These are phyloP conservation scores for Eimeria falciformis DNA, from an alignment of 169 alveolate species.

Conservation along the genomic window DNA sequence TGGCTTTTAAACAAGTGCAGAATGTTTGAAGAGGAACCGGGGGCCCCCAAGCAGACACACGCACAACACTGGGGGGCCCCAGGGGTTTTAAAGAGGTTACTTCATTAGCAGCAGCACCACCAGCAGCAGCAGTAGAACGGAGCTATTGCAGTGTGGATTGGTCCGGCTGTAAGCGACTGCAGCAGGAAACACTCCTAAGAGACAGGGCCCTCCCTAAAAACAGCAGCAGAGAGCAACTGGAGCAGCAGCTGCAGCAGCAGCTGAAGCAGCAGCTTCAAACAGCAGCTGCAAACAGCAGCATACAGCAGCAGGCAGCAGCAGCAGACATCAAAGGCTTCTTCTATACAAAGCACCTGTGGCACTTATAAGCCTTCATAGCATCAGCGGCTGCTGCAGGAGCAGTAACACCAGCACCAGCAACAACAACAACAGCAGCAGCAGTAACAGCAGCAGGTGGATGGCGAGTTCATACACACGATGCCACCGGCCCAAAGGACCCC, in stretches of 20 bases:
- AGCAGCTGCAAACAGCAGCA: not conserved
- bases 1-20: no score
- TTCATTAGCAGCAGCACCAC: no score
- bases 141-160: no score
- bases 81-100: no score
- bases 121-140: no score
- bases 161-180: no score
- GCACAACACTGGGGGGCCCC: no score
- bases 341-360: not conserved
- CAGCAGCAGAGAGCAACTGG: not conserved
- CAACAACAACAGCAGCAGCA: not conserved
- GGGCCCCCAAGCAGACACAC: no score
- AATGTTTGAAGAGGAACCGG: no score
- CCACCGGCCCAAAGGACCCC: not conserved
- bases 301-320: constrained; percentile 2
- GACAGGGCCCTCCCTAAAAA: no score
- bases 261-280: not conserved
- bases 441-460: not conserved
- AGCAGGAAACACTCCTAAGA: no score
- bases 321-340: not conserved
- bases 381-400: not conserved
- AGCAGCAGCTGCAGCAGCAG: constrained; percentile 3
- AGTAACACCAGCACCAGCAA: not conserved
- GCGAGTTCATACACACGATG: not conserved
- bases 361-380: not conserved